These are phyloP conservation scores for Pseudogymnoascus sp. DNA, from an alignment of 2,329 filamentous ascomycete species.

Conservation along the genomic window DNA sequence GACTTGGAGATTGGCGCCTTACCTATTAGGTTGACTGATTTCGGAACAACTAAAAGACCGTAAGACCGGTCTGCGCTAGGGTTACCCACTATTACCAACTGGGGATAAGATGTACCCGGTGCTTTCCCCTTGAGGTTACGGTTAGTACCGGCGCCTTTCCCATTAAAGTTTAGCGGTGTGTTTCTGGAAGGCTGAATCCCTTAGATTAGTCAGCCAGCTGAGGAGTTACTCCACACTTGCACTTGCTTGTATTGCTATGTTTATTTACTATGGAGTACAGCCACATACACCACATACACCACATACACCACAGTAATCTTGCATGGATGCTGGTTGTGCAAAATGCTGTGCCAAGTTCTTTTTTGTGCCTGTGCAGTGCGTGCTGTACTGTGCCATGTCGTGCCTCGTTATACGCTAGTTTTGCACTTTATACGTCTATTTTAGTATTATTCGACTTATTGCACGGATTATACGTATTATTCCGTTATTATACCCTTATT, in stretches of 20 bases:
- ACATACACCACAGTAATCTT: too few species aligned
- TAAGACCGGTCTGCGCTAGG: background rate
- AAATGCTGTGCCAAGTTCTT: background rate
- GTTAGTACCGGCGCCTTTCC: background rate
- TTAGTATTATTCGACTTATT: background rate
- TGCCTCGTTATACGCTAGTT: background rate
- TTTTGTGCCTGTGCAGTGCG: background rate
- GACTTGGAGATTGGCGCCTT: background rate
- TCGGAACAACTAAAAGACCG: background rate
- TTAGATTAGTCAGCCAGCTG: background rate
- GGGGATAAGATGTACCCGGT: background rate
- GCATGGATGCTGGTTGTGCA: background rate
- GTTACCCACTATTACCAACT: background rate
- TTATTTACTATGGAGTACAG: too few species aligned
- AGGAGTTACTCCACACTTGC: too few species aligned
- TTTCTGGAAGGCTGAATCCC: background rate
- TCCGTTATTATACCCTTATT: background rate
- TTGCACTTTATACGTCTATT: background rate
- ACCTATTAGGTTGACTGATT: background rate
- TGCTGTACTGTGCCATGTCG: background rate
- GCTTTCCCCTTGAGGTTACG: background rate
- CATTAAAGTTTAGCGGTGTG: background rate
- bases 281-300: too few species aligned
- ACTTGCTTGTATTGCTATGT: too few species aligned
- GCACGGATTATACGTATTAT: too few species aligned